phyloP scores from a whole-genome alignment of 78 protist species.

The Dictyostelium intermedium region DNA sequence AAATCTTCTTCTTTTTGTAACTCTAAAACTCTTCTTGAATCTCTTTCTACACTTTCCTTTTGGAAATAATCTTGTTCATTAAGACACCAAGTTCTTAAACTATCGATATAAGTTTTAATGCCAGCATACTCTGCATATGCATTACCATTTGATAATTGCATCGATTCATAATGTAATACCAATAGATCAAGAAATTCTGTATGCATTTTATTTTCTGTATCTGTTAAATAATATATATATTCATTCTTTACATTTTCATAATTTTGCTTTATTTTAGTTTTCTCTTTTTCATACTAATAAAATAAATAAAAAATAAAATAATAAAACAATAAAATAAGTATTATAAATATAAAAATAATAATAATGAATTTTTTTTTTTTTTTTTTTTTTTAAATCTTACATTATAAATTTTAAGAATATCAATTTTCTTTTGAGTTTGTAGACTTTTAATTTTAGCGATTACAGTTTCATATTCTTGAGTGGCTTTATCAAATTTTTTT shows the following conservation, averaged over 20 bases:
- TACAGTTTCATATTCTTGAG: slow-evolving; percentile 31
- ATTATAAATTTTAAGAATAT: slow-evolving; percentile 52
- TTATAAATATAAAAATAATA: background rate
- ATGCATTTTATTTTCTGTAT: slow-evolving; percentile 59
- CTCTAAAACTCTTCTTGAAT: slow-evolving; percentile 9
- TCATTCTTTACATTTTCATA: slow-evolving; percentile 48
- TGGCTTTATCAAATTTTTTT: slow-evolving; percentile 70
- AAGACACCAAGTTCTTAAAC: slow-evolving; percentile 73
- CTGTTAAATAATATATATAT: slow-evolving; percentile 49
- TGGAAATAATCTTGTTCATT: slow-evolving; percentile 67
- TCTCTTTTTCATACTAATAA: slow-evolving; percentile 66
- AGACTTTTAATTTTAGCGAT: slow-evolving; percentile 30
- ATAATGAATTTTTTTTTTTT: background rate
- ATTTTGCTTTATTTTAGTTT: slow-evolving; percentile 38
- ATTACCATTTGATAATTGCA: slow-evolving; percentile 22
- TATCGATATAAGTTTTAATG: slow-evolving; percentile 65
- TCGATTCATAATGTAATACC: slow-evolving; percentile 44
- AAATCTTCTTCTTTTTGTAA: slow-evolving; percentile 16
- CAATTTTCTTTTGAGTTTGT: slow-evolving; percentile 72
- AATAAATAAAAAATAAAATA: background rate
- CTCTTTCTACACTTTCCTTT: slow-evolving; percentile 53
- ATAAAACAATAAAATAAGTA: background rate
- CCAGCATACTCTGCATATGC: slow-evolving; percentile 65
- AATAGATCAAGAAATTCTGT: slow-evolving; percentile 69
- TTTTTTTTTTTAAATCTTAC: slow-evolving; percentile 32